Percentiles rank a stretch among this genome's conserved stretches.
phyloP scores from a whole-genome alignment of 768 basidiomycete species.

The Cystofilobasidium capitatum region DNA sequence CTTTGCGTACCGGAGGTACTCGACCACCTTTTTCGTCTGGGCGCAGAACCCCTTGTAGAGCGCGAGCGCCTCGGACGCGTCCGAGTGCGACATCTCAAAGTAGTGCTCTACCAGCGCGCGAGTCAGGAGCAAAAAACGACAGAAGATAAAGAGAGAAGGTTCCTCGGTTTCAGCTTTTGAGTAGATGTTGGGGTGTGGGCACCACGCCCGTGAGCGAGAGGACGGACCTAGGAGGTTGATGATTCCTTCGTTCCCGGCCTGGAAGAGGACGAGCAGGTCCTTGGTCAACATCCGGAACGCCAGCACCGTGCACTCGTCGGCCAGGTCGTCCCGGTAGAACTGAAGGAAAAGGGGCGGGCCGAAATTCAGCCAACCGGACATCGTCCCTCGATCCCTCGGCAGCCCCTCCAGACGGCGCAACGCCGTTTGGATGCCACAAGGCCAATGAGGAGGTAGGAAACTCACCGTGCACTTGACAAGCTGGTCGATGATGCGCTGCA shows the following conservation, averaged over 20 bases:
- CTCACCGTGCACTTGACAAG: constrained; percentile 79
- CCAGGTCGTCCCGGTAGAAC: constrained; percentile 89
- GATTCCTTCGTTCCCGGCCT: constrained; percentile 90
- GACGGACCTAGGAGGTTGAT: constrained; percentile 47
- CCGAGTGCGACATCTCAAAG: constrained; percentile 94
- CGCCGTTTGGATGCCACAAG: not conserved
- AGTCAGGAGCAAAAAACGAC: not conserved
- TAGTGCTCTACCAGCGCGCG: constrained; percentile 77
- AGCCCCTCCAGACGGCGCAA: constrained; percentile 1
- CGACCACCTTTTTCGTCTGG: constrained; percentile 80
- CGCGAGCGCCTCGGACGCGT: constrained; percentile 69
- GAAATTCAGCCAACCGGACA: not conserved
- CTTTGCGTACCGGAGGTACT: constrained; percentile 81
- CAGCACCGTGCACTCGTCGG: constrained; percentile 79
- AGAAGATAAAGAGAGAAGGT: not conserved
- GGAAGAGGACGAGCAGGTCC: constrained; percentile 87
- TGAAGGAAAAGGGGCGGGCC: constrained; percentile 39
- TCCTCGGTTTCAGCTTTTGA: no score
- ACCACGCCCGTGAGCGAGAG: not conserved
- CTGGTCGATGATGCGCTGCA: constrained; percentile 80
- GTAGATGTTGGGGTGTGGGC: not conserved
- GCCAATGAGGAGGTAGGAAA: constrained; percentile 26
- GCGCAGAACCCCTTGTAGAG: constrained; percentile 92
- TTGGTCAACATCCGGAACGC: constrained; percentile 91
- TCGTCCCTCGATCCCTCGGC: not conserved